phyloP scores from a whole-genome alignment of 495 filamentous ascomycete species.

The Neurospora cerealis region DNA sequence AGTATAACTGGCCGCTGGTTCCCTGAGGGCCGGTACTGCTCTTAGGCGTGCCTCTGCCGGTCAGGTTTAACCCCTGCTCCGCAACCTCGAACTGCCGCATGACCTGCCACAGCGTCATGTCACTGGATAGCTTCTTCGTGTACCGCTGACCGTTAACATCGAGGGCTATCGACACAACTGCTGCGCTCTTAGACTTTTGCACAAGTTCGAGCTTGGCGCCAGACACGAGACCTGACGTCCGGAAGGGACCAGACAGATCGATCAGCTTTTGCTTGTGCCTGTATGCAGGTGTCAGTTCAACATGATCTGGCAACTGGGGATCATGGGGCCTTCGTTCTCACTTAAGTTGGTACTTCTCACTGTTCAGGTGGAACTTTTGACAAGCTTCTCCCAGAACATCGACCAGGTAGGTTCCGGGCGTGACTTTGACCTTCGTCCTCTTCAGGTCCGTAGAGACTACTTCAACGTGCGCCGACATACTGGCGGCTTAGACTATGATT shows the following conservation, averaged over 20 bases:
- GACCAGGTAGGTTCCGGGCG: slow-evolving; percentile 64
- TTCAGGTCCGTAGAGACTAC: slow-evolving; percentile 70
- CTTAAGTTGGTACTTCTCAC: slow-evolving; percentile 76
- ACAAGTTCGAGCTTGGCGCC: slow-evolving; percentile 91
- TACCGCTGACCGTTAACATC: slow-evolving; percentile 68
- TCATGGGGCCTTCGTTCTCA: slow-evolving; percentile 27
- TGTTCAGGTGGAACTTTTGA: slow-evolving; percentile 57
- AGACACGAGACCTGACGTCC: slow-evolving; percentile 73
- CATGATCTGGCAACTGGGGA: not conserved
- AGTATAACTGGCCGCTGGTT: slow-evolving; percentile 66
- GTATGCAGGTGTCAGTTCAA: slow-evolving; percentile 1
- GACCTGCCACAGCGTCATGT: slow-evolving; percentile 77
- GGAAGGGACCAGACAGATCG: slow-evolving; percentile 73
- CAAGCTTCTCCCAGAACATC: slow-evolving; percentile 85
- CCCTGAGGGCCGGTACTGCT: slow-evolving; percentile 39
- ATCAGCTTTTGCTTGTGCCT: slow-evolving; percentile 75
- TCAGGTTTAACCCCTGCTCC: slow-evolving; percentile 60
- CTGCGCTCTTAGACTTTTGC: slow-evolving; percentile 68
- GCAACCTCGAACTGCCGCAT: slow-evolving; percentile 78
- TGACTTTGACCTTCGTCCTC: slow-evolving; percentile 71
- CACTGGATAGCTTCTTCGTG: slow-evolving; percentile 72
- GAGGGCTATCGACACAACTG: slow-evolving; percentile 74
- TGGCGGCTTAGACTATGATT: slow-evolving; percentile 2
- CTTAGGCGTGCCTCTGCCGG: slow-evolving; percentile 60
- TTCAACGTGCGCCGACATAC: slow-evolving; percentile 82